Conservation (phyloP, 177 flowering plant genomes). For the Viscum album region DNA sequence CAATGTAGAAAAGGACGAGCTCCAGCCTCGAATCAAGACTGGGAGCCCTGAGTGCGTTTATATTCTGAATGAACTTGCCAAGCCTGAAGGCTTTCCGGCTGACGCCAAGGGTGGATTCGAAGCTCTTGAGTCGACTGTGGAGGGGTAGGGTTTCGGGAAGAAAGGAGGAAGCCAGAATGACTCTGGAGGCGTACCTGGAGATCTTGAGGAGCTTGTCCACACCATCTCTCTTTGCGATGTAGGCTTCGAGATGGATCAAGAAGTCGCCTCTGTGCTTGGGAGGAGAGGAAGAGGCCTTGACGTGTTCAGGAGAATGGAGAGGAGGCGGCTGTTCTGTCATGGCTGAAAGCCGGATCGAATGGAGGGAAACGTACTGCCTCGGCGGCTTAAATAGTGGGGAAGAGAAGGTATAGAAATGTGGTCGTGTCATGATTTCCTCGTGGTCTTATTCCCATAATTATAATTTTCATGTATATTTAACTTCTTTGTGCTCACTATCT, state of each 20-base stretch:
- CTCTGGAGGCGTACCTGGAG: conserved; percentile 76
- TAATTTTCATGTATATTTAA: too few species aligned
- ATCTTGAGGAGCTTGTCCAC: conserved; percentile 93
- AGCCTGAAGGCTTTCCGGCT: conserved; percentile 85
- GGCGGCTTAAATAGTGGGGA: too few species aligned
- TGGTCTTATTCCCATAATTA: too few species aligned
- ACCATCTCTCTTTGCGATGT: conserved; percentile 82
- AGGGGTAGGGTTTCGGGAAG: conserved; percentile 27
- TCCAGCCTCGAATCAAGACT: conserved; percentile 25
- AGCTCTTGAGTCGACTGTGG: conserved; percentile 46
- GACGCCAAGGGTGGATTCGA: conserved; percentile 83
- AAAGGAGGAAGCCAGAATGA: conserved; percentile 59
- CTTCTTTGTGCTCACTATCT: too few species aligned
- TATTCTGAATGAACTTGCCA: conserved; percentile 81
- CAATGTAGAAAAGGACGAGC: conserved; percentile 33
- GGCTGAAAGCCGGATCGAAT: too few species aligned
- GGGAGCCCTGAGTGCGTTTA: conserved; percentile 46
- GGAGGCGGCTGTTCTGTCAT: too few species aligned
- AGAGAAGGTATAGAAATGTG: too few species aligned
- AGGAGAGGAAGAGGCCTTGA: conserved; percentile 10
- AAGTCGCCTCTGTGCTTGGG: conserved; percentile 41
- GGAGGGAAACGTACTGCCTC: too few species aligned
- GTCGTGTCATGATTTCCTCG: too few species aligned
- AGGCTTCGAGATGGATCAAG: conserved; percentile 52
- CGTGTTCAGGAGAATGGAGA: conserved; percentile 12